A percentile compares a stretch with the other conserved stretches of the same genome.
Conservation (phyloP, 164 flowering plant species). For the Kingdonia uniflora region DNA sequence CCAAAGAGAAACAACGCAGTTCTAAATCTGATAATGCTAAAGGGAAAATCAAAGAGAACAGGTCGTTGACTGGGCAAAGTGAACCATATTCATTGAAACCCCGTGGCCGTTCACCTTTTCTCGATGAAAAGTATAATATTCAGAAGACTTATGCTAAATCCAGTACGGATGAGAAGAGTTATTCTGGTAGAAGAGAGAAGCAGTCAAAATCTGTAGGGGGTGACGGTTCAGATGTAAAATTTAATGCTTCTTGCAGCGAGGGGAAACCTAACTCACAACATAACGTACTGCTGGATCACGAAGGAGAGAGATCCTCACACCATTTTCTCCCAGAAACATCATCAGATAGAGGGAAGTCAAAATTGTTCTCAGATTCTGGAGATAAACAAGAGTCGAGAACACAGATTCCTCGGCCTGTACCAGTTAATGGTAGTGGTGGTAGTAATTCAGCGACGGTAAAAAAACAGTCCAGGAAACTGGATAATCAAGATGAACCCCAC, state of each 20-base stretch:
- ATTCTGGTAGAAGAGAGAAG: slow-evolving; percentile 20
- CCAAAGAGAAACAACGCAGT: slow-evolving; percentile 37
- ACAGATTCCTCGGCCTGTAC: slow-evolving; percentile 15
- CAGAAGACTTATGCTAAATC: slow-evolving; percentile 24
- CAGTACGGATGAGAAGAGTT: slow-evolving; percentile 25
- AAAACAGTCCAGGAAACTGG: slow-evolving; percentile 32
- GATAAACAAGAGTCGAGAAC: slow-evolving; percentile 23
- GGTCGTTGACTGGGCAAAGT: slow-evolving; percentile 18
- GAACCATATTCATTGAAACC: slow-evolving; percentile 9
- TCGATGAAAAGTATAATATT: slow-evolving; percentile 27
- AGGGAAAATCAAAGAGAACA: slow-evolving; percentile 28
- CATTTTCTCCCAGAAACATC: slow-evolving; percentile 18
- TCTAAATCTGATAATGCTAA: slow-evolving; percentile 26
- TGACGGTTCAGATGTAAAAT: slow-evolving; percentile 28
- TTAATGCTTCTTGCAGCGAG: slow-evolving; percentile 17
- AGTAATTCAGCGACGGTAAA: slow-evolving; percentile 29
- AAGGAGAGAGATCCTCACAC: slow-evolving; percentile 31
- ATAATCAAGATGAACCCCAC: slow-evolving; percentile 32
- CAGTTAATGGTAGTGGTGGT: slow-evolving; percentile 9
- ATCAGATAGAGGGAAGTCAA: slow-evolving; percentile 31
- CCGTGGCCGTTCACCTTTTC: not conserved
- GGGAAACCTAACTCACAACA: slow-evolving; percentile 16
- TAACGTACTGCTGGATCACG: slow-evolving; percentile 16
- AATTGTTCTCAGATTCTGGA: slow-evolving; percentile 28
- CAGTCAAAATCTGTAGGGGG: slow-evolving; percentile 20